Evolutionary conservation across 139 green algal genomes (phyloP), one percentile per base, ranked within the genome.

Genomic region (Micromonas pusilla): DNA sequence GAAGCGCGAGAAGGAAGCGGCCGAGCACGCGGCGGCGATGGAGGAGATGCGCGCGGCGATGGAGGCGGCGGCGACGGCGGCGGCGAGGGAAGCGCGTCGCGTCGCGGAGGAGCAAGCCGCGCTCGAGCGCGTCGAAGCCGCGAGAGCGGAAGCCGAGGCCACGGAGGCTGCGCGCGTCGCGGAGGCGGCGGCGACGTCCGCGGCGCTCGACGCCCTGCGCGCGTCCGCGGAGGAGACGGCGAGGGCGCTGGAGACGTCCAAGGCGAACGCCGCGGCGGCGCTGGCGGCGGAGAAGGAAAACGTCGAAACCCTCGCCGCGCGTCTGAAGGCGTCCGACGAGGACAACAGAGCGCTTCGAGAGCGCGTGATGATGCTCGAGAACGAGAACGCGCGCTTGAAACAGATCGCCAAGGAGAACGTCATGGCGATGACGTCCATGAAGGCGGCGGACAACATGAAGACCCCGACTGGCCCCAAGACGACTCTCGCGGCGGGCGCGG

Each of bases 311-410:
- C 76, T 82, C 62, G 20, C 76, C 4, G 77, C 32, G 28, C 28
- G 16, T 34, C 52, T 87, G 67, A 60, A 82, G 63, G 85, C 86
- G 37, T 23, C 68, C 19, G 33, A 26, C 13, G 23, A 31, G 30
- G 68, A 75, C 20, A 62, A 57, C 36, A 54, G 68, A 2, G 30
- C 70, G 37, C 68, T 62, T 64, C 30, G 38, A 26, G 68, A 75
- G 32, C 68, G 38, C 1, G 33, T 64, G 30, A 54, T 31, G 68
- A 54, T 75, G 68, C 32, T 54, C 6, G 38, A 75, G 37, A 23
- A 19, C 1, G 37, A 70, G 5, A 39, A 39, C 28, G 26, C 28
- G 20, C 45, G 45, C 9, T 16, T 57, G 9, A 57, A 57, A 16
- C 45, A 57, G 45, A 57, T 57, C 9, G 45, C 45, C 45, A 57